Evolutionary conservation across 78 protist species (phyloP), one percentile per base, ranked within the genome.

Genomic region (Pelomyxa schiedti): DNA sequence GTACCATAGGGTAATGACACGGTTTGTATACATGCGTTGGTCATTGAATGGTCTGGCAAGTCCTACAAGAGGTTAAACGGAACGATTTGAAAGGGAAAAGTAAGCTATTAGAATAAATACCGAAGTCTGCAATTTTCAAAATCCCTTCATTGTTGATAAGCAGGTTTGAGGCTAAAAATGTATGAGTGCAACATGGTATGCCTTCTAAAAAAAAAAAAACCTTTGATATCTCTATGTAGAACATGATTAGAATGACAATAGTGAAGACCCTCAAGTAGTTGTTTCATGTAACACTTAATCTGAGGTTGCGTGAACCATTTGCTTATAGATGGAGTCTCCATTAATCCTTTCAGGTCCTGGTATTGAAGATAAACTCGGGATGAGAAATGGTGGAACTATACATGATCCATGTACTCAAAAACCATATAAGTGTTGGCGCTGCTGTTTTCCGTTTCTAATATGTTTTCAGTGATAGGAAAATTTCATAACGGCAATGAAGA

Each of bases 1-100:
- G 80, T 94, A 94, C 94, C 96, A 91, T 7, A 94, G 76, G 24
- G 97, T 93, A 73, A 93, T 77, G 40, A 92, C 95, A 22, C 74
- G 8, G 29, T 52, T 81, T 0, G 91, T 86, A 29, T 68, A 52
- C 3, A 39, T 42, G 1, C 72, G 80, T 16, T 70, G 26, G 2
- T 39, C 65, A 42, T 77, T 71, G 71, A 71, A 37, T 16, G 90
- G 78, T 24, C 96, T n/a, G 4, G 92, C 94, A 24, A 88, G 80
- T 35, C n/a, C n/a, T n/a, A n/a, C n/a, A n/a, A n/a, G n/a, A n/a
- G n/a, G n/a, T n/a, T n/a, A n/a, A n/a, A n/a, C n/a, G n/a, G n/a
- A n/a, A n/a, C n/a, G n/a, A n/a, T n/a, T n/a, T n/a, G n/a, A n/a
- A n/a, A n/a, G n/a, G n/a, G n/a, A n/a, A n/a, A n/a, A n/a, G n/a